Conservation (phyloP, 2,329 filamentous ascomycete species). For the Sporothrix euskadiensis region DNA sequence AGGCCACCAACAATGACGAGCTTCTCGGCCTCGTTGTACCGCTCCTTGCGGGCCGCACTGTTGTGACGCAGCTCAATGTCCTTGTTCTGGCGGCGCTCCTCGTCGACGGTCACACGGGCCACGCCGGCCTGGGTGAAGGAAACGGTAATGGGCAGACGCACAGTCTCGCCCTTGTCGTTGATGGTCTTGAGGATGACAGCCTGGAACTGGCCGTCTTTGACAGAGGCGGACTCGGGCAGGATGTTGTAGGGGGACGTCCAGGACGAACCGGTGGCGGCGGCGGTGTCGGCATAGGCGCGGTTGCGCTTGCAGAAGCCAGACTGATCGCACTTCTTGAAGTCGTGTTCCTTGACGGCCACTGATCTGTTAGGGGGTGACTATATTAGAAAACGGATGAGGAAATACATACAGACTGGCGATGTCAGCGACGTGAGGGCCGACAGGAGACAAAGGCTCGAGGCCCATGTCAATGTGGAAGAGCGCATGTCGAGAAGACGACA, state of each 20-base stretch:
- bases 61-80: constrained; percentile 84
- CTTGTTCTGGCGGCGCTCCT: constrained; percentile 84
- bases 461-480: constrained; percentile 57
- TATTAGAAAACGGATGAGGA: background rate
- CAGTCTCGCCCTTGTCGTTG: constrained; percentile 63
- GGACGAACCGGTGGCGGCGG: constrained; percentile 60
- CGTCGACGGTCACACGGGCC: constrained; percentile 84
- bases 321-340: constrained; percentile 95
- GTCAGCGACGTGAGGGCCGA: constrained; percentile 53
- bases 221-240: constrained; percentile 67
- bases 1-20: constrained; percentile 85
- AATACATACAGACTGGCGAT: constrained; percentile 57
- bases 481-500: constrained; percentile 46
- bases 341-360: constrained; percentile 90
- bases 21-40: constrained; percentile 87
- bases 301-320: constrained; percentile 98
- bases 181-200: constrained; percentile 81
- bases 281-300: constrained; percentile 81
- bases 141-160: constrained; percentile 78
- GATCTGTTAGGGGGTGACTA: background rate
- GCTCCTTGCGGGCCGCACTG: constrained; percentile 82
- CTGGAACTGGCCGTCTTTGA: constrained; percentile 77
- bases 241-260: constrained; percentile 84
- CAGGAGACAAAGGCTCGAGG: constrained; percentile 61
- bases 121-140: constrained; percentile 89